Base-by-base conservation (phyloP, 2,329 filamentous ascomycete species). In the Ramularia collo-cygni region DNA sequence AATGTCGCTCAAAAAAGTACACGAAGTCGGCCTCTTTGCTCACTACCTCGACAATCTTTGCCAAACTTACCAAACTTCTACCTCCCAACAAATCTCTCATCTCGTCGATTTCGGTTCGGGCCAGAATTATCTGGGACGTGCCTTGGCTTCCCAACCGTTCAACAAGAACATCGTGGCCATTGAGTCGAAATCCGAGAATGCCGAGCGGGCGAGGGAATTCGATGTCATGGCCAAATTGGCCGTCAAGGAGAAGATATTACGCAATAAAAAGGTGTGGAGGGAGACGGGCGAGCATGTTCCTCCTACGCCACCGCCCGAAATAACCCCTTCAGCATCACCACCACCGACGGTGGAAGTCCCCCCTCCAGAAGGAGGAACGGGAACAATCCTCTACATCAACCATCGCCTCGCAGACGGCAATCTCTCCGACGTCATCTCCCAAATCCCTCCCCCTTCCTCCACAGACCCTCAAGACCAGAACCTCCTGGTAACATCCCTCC, bases 61-160 rank as follows among this genome's bases (percentile, higher is more conserved):
- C 3, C 58, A 68, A 2, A 66, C 76, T 1, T 74, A 81, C 17
- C n/a, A n/a, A n/a, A n/a, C n/a, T n/a, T 42, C 52, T 17, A 67
- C 70, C 0, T 64, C 70, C 34, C 64, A 72, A 10, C 58, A 61
- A 7, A 80, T 95, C 44, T 85, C 87, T 0, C 89, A 96, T 65
- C 79, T 95, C 43, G 82, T 96, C 35, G 92, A 98, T 64, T 95
- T 96, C 63, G 92, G 92, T 18, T 95, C 88, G 38, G 92, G 92
- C 0, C 90, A 96, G 62, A 96, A 95, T 58, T 98, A 98, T 57
- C 78, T 98, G 3, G 90, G 92, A 1, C 76, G 92, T 32, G 84
- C 86, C 1, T 70, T 98, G 42, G 90, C 90, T 10, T 87, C 83
- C 46, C 73, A 81, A 38, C 88, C 89, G 1, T 95, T 94, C 65